Evolutionary conservation across 768 basidiomycete genomes (phyloP), one percentile per base, ranked within the genome.

Genomic region (Sistotremastrum suecicum): DNA sequence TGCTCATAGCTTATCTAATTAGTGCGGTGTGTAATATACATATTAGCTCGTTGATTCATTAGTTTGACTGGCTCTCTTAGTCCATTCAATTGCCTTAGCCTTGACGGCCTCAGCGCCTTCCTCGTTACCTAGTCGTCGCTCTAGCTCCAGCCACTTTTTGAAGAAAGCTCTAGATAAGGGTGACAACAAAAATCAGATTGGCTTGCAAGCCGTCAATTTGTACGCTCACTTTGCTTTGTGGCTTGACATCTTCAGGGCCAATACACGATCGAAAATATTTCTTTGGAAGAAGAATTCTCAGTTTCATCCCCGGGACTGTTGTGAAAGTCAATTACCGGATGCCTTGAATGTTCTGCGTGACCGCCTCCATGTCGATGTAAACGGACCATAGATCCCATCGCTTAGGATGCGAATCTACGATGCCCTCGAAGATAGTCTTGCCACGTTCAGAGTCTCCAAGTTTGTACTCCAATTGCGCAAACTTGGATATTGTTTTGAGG

Each of bases 61-160:
- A 46, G 60, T 46, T 12, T 48, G 59, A 40, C 66, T 66, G 44
- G 80, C 78, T 53, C 63, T 71, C 59, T 77, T 82, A 50, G 86
- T 86, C 90, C 90, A 99, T 61, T 88, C 90, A 37, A 90, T 65
- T 8, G 95, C 95, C 59, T 83, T 86, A 52, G 76, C 68, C 67
- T 97, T 99, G 40, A 95, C 92, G 40, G 60, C 58, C 32, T 74
- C 72, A 30, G 76, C 80, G 12, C 91, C 90, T 38, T 81, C 80
- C 48, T 84, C 87, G 54, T 95, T 87, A 3, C 94, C 95, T 48
- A 91, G 64, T 53, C 77, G 74, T 53, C 75, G 77, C 61, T 98
- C 95, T 36, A 95, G 63, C 48, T 80, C 80, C 33, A 98, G 69
- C 88, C 92, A 95, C 62, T 97, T 97, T 65, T 99, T 99, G 75